Conservation (phyloP, 1,284 basidiomycete species). For the Paramarasmius palmivorus region DNA sequence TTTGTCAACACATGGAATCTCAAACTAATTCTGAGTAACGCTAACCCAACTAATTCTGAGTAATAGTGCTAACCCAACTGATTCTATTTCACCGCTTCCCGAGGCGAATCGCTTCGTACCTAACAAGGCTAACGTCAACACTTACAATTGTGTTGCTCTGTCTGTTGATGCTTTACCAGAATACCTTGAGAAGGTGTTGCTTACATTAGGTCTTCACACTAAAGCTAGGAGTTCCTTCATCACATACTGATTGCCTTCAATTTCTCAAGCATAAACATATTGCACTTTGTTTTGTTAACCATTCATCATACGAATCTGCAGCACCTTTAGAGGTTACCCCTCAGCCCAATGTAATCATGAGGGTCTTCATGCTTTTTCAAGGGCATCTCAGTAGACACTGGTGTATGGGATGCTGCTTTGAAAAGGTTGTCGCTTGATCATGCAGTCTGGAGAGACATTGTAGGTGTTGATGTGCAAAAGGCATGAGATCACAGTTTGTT, state of each 20-base stretch:
- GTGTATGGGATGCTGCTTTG: background rate
- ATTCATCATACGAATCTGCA: constrained; percentile 37
- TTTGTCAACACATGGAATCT: too few species aligned
- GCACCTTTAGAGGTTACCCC: constrained; percentile 38
- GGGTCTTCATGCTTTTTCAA: constrained; percentile 49
- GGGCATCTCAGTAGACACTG: constrained; percentile 24
- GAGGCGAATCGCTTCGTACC: too few species aligned
- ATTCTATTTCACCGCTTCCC: too few species aligned
- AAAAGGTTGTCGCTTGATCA: constrained; percentile 8
- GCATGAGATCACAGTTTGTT: constrained; percentile 21
- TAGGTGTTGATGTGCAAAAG: constrained; percentile 23
- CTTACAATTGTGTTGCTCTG: too few species aligned
- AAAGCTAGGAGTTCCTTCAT: too few species aligned
- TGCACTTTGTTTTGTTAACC: constrained; percentile 46
- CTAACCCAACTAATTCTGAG: too few species aligned
- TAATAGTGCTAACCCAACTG: too few species aligned
- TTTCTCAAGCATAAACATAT: constrained; percentile 38
- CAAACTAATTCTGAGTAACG: too few species aligned
- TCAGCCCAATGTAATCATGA: constrained; percentile 39
- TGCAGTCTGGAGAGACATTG: constrained; percentile 20
- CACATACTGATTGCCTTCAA: constrained; percentile 40
- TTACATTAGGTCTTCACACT: too few species aligned
- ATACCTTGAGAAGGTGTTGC: too few species aligned
- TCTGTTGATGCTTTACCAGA: too few species aligned
- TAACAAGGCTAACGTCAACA: too few species aligned